Evolutionary conservation across 169 alveolate genomes (phyloP), one percentile per base, ranked within the genome.

Genomic region (Plasmodium vivax): DNA sequence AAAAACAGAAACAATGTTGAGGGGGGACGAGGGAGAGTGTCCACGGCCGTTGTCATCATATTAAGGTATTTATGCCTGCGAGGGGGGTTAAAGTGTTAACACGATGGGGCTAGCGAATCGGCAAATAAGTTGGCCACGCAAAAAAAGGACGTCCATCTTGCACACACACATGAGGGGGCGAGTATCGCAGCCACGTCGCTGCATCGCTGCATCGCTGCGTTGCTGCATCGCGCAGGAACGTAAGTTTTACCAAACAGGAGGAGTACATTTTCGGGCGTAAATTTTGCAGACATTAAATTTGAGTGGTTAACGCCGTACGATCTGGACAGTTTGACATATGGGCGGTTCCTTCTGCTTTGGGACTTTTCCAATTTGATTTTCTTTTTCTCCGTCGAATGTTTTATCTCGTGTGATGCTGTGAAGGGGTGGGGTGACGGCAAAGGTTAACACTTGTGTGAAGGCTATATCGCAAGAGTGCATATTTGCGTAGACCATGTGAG

Each of bases 201-300:
- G 27, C 27, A 0, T 23, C 0, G 27, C 12, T 23, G 3, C 30
- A 16, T 23, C 36, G 36, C 27, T 23, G 27, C 27, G 27, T 23
- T 23, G 27, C 12, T 23, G 3, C 30, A 16, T 23, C 36, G 36
- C 19, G 19, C 5, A 68, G 3, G 14, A 3, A 75, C 19, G 34
- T 36, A 75, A 47, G 58, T 38, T 3, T 88, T 88, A 88, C 94
- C 94, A 68, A 88, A 73, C 34, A 88, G 73, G 27, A 88, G 90
- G 72, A 88, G 94, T 23, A 62, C 94, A 80, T 88, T 88, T 62
- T 88, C 94, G 1, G 94, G 94, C 23, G 94, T 88, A 88, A 88
- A 88, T 36, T 88, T 88, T 16, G 94, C 94, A 41, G 94, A 88
- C 82, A 88, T 88, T 80, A 88, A 79, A 30, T 88, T 88, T 34